phyloP scores from a whole-genome alignment of 257 asterid species.

The Solanum chaucha region DNA sequence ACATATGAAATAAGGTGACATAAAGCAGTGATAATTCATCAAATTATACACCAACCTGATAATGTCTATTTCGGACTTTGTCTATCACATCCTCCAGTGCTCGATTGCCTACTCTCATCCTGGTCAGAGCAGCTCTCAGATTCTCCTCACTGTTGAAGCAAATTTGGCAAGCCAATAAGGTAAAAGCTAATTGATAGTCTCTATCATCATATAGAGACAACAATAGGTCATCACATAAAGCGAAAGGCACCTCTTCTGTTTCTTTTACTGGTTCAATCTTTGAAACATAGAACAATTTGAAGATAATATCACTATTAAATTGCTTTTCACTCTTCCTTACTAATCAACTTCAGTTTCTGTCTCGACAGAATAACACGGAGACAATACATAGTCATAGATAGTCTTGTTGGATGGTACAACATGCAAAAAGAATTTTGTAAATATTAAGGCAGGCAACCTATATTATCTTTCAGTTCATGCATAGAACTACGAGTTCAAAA shows the following conservation, averaged over 20 bases:
- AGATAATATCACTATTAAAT: not conserved
- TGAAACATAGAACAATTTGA: not conserved
- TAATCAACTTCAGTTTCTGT: not conserved
- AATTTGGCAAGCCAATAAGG: not conserved
- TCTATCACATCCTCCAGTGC: constrained; percentile 68
- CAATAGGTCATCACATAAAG: not conserved
- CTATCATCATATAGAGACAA: not conserved
- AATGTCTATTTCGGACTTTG: constrained; percentile 73
- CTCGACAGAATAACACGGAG: not conserved
- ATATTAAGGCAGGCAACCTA: not conserved
- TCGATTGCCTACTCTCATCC: constrained; percentile 72
- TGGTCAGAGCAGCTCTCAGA: constrained; percentile 78
- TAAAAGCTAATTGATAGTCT: not conserved
- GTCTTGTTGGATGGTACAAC: not conserved
- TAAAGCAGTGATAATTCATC: not conserved
- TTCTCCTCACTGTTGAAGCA: constrained; percentile 70
- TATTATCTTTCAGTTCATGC: not conserved
- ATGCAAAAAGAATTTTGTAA: not conserved
- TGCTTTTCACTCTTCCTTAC: not conserved
- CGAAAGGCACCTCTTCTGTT: not conserved
- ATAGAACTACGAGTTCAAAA: not conserved
- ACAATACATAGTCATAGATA: not conserved
- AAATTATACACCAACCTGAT: constrained; percentile 49
- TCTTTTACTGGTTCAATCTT: not conserved
- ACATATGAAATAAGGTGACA: not conserved